Base-by-base conservation (phyloP, 179 eudicot genomes). In the Beta macrorhiza region DNA sequence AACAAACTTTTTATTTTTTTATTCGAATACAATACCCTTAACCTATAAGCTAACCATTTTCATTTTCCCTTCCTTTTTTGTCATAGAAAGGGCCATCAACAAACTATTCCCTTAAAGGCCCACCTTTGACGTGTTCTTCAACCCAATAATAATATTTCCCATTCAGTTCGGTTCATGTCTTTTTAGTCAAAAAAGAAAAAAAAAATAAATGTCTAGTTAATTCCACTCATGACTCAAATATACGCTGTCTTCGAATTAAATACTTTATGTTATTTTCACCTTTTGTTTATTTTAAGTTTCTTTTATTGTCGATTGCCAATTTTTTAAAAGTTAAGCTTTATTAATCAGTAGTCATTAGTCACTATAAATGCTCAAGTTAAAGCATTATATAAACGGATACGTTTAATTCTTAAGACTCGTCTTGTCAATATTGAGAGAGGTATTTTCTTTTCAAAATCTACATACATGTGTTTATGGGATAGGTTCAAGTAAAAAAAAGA, bases 71-170 rank as follows among this genome's bases (percentile, higher is more conserved):
- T 72, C 67, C 76, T 76, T 80, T 72, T 25, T 61, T 84, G 83
- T 83, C 81, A 73, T 75, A 65, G 52, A 77, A 81, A 84, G 84
- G 79, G 49, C 72, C 55, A 74, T 81, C 65, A 72, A 78, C 84
- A 78, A 84, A 78, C 82, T 67, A 75, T 32, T 22, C 61, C 72
- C 55, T 47, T 10, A 62, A 67, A 62, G 20, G 72, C 80, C 82
- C 75, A 78, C 83, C 79, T 9, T 78, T 57, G 59, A 52, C 57
- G 67, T 83, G 79, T 79, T 75, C 47, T 79, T 53, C 79, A 74
- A 63, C 69, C 53, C 73, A 81, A 65, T 64, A 45, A 74, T 67
- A 78, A 22, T 61, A 8, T 77, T 72, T 58, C 75, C 74, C 74
- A 65, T 73, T 65, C 53, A 53, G 44, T 47, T 79, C 22, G 42